Evolutionary conservation across 352 stramenopile species (phyloP), one percentile per base, ranked within the genome.

Genomic region (Peronospora farinosa): DNA sequence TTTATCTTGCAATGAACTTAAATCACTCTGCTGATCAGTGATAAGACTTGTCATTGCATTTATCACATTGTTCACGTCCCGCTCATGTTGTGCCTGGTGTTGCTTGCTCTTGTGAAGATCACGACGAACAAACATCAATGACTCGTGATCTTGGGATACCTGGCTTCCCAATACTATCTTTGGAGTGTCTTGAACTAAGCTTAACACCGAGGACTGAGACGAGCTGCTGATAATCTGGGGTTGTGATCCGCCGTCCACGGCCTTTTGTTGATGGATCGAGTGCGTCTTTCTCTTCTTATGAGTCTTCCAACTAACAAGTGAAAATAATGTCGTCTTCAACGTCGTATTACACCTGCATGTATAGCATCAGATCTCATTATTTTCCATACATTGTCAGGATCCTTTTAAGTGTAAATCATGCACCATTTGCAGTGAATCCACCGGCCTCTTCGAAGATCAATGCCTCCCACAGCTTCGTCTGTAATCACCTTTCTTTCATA

Each of bases 401-500:
- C 7, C 15, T 28, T 31, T 31, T 1, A 31, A 31, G 27, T 31
- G 27, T 31, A 31, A 10, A 31, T 31, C 2, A 31, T 31, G 27
- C 27, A 72, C 70, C 59, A 72, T 40, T 66, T 57, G 48, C 77
- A 88, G 28, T 64, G 67, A 23, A 88, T 65, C 74, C 77, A 88
- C 37, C 23, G 21, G 4, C 74, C 74, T 32, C 35, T 46, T 1
- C 50, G 44, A 13, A 84, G 41, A 50, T 88, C 77, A 36, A 88
- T 44, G 13, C 67, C 67, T 0, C 40, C 64, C 38, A 65, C 60
- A 1, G 63, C 65, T 9, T 41, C 36, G 40, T 86, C 72, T 0
- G 58, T 63, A 45, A 88, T 71, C 13, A 35, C 27, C n/a, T 52
- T 48, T 19, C 8, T 37, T 23, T 58, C 57, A 43, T 81, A 81